Evolutionary conservation across 1,284 basidiomycete genomes (phyloP).

Genomic region (Coriolopsis trogii): DNA sequence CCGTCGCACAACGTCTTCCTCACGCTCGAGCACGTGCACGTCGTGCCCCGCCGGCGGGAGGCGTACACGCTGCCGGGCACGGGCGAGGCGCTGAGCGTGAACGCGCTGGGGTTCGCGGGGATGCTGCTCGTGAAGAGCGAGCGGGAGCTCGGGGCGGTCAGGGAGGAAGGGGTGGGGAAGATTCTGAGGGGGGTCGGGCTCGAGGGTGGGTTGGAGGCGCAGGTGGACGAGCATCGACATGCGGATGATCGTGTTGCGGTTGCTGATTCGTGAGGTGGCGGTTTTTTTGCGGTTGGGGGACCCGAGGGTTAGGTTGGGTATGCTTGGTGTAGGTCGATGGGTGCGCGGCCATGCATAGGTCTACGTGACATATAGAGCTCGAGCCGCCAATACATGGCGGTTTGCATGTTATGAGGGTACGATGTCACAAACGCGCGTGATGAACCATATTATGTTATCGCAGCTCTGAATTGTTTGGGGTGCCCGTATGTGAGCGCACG

Average conservation of each 20-base stretch:
- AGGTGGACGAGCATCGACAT: constrained; percentile 29
- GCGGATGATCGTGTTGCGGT: constrained; percentile 17
- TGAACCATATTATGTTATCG: too few species aligned
- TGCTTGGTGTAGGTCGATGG: too few species aligned
- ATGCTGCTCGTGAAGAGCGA: constrained; percentile 83
- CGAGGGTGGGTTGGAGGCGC: constrained; percentile 64
- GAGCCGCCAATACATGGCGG: too few species aligned
- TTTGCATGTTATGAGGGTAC: too few species aligned
- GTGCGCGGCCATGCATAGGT: too few species aligned
- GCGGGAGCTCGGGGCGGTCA: constrained; percentile 68
- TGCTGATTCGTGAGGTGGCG: too few species aligned
- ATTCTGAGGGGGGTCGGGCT: constrained; percentile 66
- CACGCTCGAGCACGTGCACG: constrained; percentile 81
- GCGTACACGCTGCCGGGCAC: constrained; percentile 51
- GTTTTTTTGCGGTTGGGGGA: too few species aligned
- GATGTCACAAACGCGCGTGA: too few species aligned
- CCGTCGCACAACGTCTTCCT: constrained; percentile 85
- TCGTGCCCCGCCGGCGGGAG: constrained; percentile 76
- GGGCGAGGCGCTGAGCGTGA: constrained; percentile 66
- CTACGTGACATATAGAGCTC: too few species aligned
- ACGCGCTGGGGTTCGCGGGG: constrained; percentile 87
- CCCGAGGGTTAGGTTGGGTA: too few species aligned
- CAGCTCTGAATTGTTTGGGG: too few species aligned
- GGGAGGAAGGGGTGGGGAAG: constrained; percentile 57
- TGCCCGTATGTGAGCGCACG: too few species aligned